Conservation (phyloP, 495 filamentous ascomycete genomes). For the Chaetomium cochliodes region DNA sequence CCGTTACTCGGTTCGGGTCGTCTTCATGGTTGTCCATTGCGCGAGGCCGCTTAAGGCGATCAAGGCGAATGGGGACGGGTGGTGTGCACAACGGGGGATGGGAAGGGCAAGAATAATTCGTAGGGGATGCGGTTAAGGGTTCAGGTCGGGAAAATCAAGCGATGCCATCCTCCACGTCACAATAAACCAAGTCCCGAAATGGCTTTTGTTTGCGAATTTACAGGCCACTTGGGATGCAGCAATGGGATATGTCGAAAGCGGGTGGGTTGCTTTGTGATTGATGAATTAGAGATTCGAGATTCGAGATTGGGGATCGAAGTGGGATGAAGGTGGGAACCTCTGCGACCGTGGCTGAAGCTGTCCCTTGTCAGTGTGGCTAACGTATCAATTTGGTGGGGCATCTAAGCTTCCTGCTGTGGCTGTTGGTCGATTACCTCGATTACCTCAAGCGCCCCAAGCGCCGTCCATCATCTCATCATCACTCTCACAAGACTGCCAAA, state of each 20-base stretch:
- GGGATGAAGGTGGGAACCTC: slow-evolving; percentile 4
- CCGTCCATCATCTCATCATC: not conserved
- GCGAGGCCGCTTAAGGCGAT: not conserved
- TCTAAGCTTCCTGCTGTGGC: slow-evolving; percentile 12
- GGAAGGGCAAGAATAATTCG: not conserved
- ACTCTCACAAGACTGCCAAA: not conserved
- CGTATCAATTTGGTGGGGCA: slow-evolving; percentile 8
- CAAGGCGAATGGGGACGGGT: too few species aligned
- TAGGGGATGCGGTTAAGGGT: not conserved
- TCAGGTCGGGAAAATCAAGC: not conserved
- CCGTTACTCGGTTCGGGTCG: slow-evolving; percentile 39
- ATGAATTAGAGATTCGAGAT: too few species aligned
- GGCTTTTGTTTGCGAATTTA: not conserved
- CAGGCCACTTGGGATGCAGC: not conserved
- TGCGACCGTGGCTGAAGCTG: slow-evolving; percentile 27
- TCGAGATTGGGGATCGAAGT: too few species aligned
- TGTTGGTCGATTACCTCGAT: not conserved
- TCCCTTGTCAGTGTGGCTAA: slow-evolving; percentile 13
- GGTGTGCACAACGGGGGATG: too few species aligned
- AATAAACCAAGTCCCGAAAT: not conserved
- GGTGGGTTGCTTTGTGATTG: not conserved
- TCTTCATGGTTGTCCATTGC: slow-evolving; percentile 41
- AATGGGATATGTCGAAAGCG: not conserved
- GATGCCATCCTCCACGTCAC: slow-evolving; percentile 9
- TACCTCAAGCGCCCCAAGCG: not conserved